These are phyloP conservation scores for Annulohypoxylon truncatum DNA, from an alignment of 2,329 filamentous ascomycete genomes.

Conservation along the genomic window DNA sequence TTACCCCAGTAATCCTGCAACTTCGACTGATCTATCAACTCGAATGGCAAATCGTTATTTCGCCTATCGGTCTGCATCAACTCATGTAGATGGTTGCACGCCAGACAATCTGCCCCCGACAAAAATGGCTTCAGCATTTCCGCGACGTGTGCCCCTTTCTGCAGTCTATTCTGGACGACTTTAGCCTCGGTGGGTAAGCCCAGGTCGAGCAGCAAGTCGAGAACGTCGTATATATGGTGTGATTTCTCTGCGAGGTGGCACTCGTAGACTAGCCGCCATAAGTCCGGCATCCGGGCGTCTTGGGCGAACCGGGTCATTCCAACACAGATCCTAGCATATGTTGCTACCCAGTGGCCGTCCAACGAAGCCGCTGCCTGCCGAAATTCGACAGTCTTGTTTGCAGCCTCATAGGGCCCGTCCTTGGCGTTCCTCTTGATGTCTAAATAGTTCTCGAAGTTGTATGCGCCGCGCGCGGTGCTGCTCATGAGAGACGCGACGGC, in stretches of 20 bases:
- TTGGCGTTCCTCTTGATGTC: not conserved
- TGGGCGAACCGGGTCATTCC: slow-evolving; percentile 40
- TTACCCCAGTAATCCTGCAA: not conserved
- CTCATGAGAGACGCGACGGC: not conserved
- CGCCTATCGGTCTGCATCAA: not conserved
- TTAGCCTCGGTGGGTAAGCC: slow-evolving; percentile 9
- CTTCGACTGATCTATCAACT: not conserved
- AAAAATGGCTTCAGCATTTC: slow-evolving; percentile 1
- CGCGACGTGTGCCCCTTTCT: not conserved
- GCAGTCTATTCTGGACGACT: slow-evolving; percentile 3
- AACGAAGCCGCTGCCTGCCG: slow-evolving; percentile 32
- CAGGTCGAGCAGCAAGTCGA: slow-evolving; percentile 19
- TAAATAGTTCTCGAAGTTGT: slow-evolving; percentile 26
- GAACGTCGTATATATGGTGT: not conserved
- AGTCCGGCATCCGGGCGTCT: not conserved
- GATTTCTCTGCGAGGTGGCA: slow-evolving; percentile 1
- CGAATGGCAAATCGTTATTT: not conserved
- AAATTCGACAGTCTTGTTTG: slow-evolving; percentile 38
- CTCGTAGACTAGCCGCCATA: slow-evolving; percentile 13
- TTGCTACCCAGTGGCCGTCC: slow-evolving; percentile 37
- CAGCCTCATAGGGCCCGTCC: too few species aligned
- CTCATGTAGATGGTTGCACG: not conserved
- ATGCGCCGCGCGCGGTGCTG: not conserved
- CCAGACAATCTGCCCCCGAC: not conserved
- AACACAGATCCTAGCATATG: slow-evolving; percentile 39